Base-by-base conservation (phyloP, 352 stramenopile species). In the Phytopythium boreale region DNA sequence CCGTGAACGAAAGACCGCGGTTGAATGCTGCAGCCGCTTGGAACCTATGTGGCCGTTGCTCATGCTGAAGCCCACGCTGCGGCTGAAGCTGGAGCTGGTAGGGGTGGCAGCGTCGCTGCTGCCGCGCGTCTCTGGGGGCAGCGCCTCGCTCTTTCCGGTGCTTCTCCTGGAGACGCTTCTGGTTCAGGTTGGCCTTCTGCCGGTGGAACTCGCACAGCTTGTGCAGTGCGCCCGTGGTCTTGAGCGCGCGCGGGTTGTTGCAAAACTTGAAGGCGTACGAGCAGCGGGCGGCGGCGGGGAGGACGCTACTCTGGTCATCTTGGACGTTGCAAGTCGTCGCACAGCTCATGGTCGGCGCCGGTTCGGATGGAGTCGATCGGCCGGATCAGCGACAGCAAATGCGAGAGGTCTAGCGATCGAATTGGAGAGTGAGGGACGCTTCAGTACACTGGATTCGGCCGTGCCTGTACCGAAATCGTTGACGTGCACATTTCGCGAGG, bases 251-350 rank as follows among this genome's bases (percentile, higher is more conserved):
- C 2, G 66, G 51, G 43, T 79, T 68, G 53, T 62, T 66, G 61
- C 75, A 83, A 51, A 65, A 59, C 56, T 83, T 83, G 63, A 67
- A 75, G 6, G 72, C 61, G 63, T 83, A 83, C 51, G 51, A 58
- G 31, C 51, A 81, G 22, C 66, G 56, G 24, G 70, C 52, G 53
- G 50, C 49, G 3, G 75, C 56, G 2, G 68, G 59, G 2, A 68
- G 62, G 22, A 29, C n/a, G n/a, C 8, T 51, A n/a, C 44, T 29
- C 4, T 29, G 17, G 44, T 51, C n/a, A 9, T 24, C n/a, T 17
- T 51, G 44, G n/a, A 17, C 7, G n/a, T 1, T 1, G 43, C 19
- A 20, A 6, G 20, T 26, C 43, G 43, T 26, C 20, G 17, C 43
- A 12, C 43, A 49, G 43, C 43, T 49, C 43, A 26, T 49, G 20